Evolutionary conservation across 1,139 yeast genomes (phyloP).

Genomic region (Yamadazyma aaseri): DNA sequence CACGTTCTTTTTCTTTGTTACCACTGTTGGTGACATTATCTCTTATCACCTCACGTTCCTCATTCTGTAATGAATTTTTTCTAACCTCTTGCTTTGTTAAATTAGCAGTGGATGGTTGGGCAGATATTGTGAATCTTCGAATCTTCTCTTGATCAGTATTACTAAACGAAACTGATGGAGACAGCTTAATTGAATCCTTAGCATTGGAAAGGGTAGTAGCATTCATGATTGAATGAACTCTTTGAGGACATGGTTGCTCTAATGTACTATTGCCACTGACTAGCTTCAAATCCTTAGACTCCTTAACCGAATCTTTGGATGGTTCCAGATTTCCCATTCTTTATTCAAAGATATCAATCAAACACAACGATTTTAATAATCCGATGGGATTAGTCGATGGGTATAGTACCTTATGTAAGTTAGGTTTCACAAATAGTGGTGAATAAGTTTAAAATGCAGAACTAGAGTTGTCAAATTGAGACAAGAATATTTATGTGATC

Average conservation of each 20-base stretch:
- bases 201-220: neutral
- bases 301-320: too few species aligned
- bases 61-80: conserved; percentile 12
- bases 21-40: neutral
- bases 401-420: too few species aligned
- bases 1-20: neutral
- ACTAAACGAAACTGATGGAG: conserved; percentile 36
- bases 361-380: too few species aligned
- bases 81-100: conserved; percentile 14
- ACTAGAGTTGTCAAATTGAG: neutral
- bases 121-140: conserved; percentile 45
- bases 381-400: too few species aligned
- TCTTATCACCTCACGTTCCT: conserved; percentile 1
- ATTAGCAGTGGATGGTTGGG: conserved; percentile 38
- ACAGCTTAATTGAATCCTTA: conserved; percentile 9
- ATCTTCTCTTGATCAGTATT: conserved; percentile 42
- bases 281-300: neutral
- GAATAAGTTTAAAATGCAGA: neutral
- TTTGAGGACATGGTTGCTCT: conserved; percentile 17
- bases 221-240: conserved; percentile 3
- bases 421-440: too few species aligned
- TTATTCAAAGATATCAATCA: too few species aligned
- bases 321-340: too few species aligned
- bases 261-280: conserved; percentile 7
- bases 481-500: conserved; percentile 1